Base-by-base conservation (phyloP, 495 filamentous ascomycete species). In the Penicillium angulare region DNA sequence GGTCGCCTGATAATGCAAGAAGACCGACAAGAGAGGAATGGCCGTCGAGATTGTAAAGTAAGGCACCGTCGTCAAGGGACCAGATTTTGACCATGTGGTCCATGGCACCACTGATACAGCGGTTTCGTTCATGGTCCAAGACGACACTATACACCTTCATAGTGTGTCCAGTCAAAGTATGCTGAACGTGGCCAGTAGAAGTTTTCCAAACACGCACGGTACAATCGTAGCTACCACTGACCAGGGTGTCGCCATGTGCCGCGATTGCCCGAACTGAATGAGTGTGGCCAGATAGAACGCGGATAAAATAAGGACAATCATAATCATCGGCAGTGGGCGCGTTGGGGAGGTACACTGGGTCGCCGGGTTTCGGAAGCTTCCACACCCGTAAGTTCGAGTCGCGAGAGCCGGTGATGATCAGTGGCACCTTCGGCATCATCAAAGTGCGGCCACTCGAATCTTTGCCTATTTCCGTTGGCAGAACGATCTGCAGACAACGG, bases 61-160 rank as follows among this genome's bases (percentile, higher is more conserved):
- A 85, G 2, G 84, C 72, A 1, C 93, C 93, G 26, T 87, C 93
- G 32, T 91, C 86, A n/a, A 99, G 76, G 15, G 92, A 95, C 93
- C 93, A 99, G 21, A 99, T 90, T 72, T 97, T 97, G 56, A 99
- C 92, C 57, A 89, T 76, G 61, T 93, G 95, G 56, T 99, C 93
- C 93, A 99, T 99, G 10, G 91, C 95, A 32, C 93, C 93, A 60
- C 90, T 96, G 63, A 99, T 97, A 69, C 93, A 99, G 35, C 90
- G 87, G 53, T 92, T 95, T 46, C 93, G 85, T 59, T 88, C 85
- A 54, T 89, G 86, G 64, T 99, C 93, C 31, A 97, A 73, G 17
- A 99, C 95, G 18, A 99, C 93, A 52, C 92, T 97, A 55, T 99
- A 99, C 2, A 99, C 93, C 66, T 99, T 99, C 65, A 92, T 84